A percentile compares a stretch with the other conserved stretches of the same genome.
Conservation (phyloP, 768 basidiomycete genomes). For the Cyathus striatus region DNA sequence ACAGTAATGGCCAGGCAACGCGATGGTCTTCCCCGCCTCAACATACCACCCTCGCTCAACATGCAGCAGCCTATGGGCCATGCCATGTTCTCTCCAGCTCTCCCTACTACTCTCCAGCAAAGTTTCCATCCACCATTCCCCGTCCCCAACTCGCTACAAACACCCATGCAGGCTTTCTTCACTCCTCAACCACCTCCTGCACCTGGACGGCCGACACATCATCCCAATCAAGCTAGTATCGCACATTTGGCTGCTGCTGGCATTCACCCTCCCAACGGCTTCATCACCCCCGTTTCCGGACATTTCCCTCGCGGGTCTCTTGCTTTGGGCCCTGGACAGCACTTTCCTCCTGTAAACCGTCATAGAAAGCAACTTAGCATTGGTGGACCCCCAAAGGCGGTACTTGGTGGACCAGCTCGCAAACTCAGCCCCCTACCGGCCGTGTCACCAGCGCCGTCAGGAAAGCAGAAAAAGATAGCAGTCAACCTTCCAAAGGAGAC, state of each 20-base stretch:
- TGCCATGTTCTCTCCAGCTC: conserved; percentile 58
- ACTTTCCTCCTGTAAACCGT: conserved; percentile 38
- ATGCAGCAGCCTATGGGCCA: conserved; percentile 51
- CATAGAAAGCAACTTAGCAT: conserved; percentile 69
- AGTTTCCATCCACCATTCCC: conserved; percentile 54
- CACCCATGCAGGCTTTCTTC: conserved; percentile 73
- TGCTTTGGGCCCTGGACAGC: conserved; percentile 33
- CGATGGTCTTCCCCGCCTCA: conserved; percentile 53
- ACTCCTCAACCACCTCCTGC: conserved; percentile 40
- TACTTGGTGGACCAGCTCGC: conserved; percentile 72
- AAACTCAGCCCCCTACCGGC: conserved; percentile 67
- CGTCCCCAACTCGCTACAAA: conserved; percentile 49
- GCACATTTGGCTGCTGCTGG: conserved; percentile 58
- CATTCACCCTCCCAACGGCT: conserved; percentile 48
- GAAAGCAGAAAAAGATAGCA: conserved; percentile 54
- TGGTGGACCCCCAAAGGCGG: conserved; percentile 86
- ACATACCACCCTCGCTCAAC: conserved; percentile 47
- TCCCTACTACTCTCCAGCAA: conserved; percentile 56
- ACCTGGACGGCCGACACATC: conserved; percentile 51
- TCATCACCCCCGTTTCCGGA: conserved; percentile 58
- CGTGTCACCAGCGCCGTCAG: conserved; percentile 33
- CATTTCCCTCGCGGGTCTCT: conserved; percentile 52
- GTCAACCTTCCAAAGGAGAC: conserved; percentile 78
- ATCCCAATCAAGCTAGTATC: conserved; percentile 53
- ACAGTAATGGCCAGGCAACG: conserved; percentile 36